Base-by-base conservation (phyloP, 177 flowering plant species). In the Vitis hybrid region DNA sequence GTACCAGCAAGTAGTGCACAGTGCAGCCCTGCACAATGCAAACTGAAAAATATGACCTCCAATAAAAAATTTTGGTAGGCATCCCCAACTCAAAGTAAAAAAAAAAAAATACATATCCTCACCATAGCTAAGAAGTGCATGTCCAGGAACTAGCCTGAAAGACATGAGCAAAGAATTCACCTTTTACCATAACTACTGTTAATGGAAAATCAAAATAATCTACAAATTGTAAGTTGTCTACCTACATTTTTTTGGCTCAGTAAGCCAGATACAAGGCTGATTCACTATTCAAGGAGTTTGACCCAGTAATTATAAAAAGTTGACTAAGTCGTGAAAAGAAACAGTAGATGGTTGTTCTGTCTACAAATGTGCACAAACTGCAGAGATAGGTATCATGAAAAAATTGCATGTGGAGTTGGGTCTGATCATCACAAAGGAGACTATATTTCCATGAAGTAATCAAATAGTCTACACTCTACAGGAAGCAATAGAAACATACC, bases 1-100 rank as follows among this genome's bases (percentile, higher is more conserved):
- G 1, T 84, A 93, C 98, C 93, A 55, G 98, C 99, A 66, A 95
- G 94, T 61, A 84, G 66, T 5, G 99, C 96, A 78, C 98, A 93
- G 73, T 94, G 98, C 62, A 94, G 77, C 11, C 99, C 97, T 95
- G 94, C 84, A 83, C 73, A 51, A 70, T 5, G 33, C 26, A 26
- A 72, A 66, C 11, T n/a, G 3, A 52, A 18, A 6, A 45, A 52
- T 48, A 55, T 62, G 48, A 69, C 49, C 65, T 16, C 51, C 11
- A 39, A 48, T 1, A 14, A 48, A 18, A 65, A 22, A 19, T 6
- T 12, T 11, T 12, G 51, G 53, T 8, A 19, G 49, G 5, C 11
- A 68, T 53, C 22, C n/a, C 48, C 45, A 64, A 56, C 15, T 45
- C 60, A 26, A 26, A 26, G 29, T 26, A 26, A 26, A 2, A 20